Conservation (phyloP, 306 rosid species). For the Quercus berberidifolia region DNA sequence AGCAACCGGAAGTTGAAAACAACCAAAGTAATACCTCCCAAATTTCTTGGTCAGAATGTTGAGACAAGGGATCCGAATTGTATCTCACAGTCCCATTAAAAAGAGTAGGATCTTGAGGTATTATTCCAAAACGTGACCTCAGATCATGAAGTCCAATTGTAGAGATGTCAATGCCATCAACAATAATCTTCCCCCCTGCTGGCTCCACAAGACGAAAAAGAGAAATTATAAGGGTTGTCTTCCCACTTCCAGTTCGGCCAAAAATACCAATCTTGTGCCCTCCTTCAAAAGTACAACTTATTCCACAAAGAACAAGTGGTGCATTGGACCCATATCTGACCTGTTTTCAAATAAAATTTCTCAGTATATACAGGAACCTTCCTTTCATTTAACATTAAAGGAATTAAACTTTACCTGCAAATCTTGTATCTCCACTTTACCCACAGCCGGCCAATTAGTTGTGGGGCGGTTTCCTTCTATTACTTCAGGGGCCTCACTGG, state of each 20-base stretch:
- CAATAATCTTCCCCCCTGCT: conserved; percentile 46
- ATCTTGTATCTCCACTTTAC: conserved; percentile 62
- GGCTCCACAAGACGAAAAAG: conserved; percentile 75
- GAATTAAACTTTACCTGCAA: conserved; percentile 35
- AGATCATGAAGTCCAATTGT: conserved; percentile 81
- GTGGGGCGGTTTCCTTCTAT: conserved; percentile 62
- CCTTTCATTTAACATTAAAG: background rate
- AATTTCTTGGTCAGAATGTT: conserved; percentile 55
- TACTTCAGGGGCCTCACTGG: conserved; percentile 71
- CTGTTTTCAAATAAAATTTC: conserved; percentile 18
- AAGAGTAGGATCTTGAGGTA: conserved; percentile 90
- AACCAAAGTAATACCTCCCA: conserved; percentile 55
- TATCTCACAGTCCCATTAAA: conserved; percentile 77
- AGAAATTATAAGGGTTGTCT: conserved; percentile 55
- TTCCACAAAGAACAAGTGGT: conserved; percentile 25
- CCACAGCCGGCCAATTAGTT: conserved; percentile 54
- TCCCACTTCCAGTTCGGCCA: conserved; percentile 57
- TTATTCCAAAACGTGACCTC: conserved; percentile 65
- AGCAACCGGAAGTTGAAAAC: too few species aligned
- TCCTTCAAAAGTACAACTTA: conserved; percentile 45
- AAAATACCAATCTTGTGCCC: conserved; percentile 59
- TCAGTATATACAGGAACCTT: background rate
- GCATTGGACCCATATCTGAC: conserved; percentile 37
- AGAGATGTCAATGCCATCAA: conserved; percentile 69
- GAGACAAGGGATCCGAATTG: conserved; percentile 71